phyloP scores from a whole-genome alignment of 768 basidiomycete species.

The Kwoniella sp. region DNA sequence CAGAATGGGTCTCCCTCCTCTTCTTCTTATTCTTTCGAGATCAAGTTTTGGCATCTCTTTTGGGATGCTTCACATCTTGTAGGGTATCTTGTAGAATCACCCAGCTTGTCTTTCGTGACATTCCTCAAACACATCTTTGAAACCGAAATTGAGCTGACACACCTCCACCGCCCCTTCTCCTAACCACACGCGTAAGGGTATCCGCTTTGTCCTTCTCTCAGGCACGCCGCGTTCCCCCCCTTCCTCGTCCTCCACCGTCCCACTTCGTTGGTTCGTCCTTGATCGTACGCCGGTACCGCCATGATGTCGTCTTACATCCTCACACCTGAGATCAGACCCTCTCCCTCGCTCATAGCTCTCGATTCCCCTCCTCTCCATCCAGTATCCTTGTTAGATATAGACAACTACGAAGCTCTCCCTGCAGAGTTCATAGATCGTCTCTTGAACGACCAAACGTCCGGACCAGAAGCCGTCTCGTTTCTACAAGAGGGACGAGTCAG shows the following conservation, averaged over 20 bases:
- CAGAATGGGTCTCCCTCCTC: not conserved
- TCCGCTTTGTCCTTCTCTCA: not conserved
- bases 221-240: not conserved
- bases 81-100: no score
- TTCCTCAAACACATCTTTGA: not conserved
- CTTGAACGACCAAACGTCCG: not conserved
- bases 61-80: not conserved
- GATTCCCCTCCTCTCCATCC: not conserved
- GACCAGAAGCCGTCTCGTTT: no score
- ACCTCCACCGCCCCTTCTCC: not conserved
- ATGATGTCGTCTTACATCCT: slow-evolving; percentile 5
- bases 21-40: not conserved
- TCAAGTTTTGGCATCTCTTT: no score
- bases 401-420: not conserved
- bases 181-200: no score
- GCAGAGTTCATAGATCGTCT: not conserved
- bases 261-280: not conserved
- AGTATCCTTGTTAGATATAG: slow-evolving; percentile 7
- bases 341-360: slow-evolving; percentile 10
- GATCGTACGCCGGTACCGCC: no score
- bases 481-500: no score
- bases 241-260: not conserved
- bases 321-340: not conserved
- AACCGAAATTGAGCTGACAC: not conserved
- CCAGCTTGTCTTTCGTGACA: not conserved